A percentile compares a stretch with the other conserved stretches of the same genome.
phyloP scores from a whole-genome alignment of 2,329 filamentous ascomycete genomes.

The Aspergillaceae sp. region DNA sequence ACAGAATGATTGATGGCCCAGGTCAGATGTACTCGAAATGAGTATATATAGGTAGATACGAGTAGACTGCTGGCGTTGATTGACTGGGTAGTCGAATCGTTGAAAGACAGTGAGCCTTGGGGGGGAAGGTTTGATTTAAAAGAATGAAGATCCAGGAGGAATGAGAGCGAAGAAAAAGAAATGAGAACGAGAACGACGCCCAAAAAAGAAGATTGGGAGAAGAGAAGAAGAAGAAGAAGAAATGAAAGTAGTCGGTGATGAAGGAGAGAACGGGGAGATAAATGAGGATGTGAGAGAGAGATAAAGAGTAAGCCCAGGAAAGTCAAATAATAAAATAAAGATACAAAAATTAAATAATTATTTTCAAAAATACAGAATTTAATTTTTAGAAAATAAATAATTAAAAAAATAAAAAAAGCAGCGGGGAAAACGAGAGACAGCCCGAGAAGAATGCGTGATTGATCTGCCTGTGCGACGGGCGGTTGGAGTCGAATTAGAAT shows the following conservation, averaged over 20 bases:
- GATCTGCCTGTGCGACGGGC: conserved; percentile 27
- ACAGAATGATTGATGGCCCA: conserved; percentile 13
- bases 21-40: background rate
- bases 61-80: background rate
- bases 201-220: background rate
- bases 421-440: conserved; percentile 28
- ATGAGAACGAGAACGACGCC: conserved; percentile 10
- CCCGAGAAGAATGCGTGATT: conserved; percentile 26
- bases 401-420: conserved; percentile 16
- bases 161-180: conserved; percentile 27
- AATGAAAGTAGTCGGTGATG: too few species aligned
- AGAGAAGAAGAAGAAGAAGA: too few species aligned
- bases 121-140: conserved; percentile 18
- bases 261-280: conserved; percentile 6
- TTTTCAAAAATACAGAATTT: conserved; percentile 18
- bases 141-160: conserved; percentile 13
- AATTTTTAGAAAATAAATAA: background rate
- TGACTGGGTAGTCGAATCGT: background rate
- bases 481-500: background rate
- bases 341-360: conserved; percentile 21
- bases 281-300: conserved; percentile 16
- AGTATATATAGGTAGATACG: too few species aligned
- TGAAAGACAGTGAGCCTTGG: background rate
- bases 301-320: conserved; percentile 14
- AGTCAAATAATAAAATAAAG: conserved; percentile 21